Base-by-base conservation (phyloP, 495 filamentous ascomycete genomes). In the Durotheca rogersii region DNA sequence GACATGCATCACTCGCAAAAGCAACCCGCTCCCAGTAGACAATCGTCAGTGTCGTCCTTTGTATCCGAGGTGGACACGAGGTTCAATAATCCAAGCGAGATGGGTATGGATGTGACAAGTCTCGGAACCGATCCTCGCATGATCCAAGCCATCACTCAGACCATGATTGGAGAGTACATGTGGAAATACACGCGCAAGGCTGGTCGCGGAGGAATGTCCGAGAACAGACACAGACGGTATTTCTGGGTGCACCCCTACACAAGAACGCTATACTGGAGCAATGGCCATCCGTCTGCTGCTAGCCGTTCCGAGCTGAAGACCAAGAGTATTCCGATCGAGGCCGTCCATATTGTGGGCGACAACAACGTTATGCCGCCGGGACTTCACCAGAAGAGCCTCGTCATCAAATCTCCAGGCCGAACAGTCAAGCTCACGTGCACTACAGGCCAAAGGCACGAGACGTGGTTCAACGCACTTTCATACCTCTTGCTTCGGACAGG, bases 211-310 rank as follows among this genome's bases (percentile, higher is more conserved):
- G 85, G 89, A 37, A 83, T 95, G 71, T 96, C 92, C 3, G 82
- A 81, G 47, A 95, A 89, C 27, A 77, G 93, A 34, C 93, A 98
- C 65, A 82, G 88, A 25, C 84, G 93, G 19, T 98, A 95, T 74
- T 98, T 98, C 81, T 98, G 93, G 93, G 87, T 98, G 15, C 93
- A 98, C 68, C 93, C 93, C 0, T 98, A 98, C 68, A 98, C 94
- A 3, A 83, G 90, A 20, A 96, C 92, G 0, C 67, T 98, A 47
- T 98, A 98, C 74, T 98, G 93, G 93, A 94, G 89, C 63, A 89
- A 94, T 47, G 78, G 84, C 30, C 92, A 97, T 67, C 94, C 94
- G 1, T 81, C 86, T 32, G 77, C 74, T 18, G 89, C 85, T 39
- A 87, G 89, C 11, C 81, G 86, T 53, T 73, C 77, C 14, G 86